phyloP scores from a whole-genome alignment of 148 eudicot genomes.

The Diospyros lotus region DNA sequence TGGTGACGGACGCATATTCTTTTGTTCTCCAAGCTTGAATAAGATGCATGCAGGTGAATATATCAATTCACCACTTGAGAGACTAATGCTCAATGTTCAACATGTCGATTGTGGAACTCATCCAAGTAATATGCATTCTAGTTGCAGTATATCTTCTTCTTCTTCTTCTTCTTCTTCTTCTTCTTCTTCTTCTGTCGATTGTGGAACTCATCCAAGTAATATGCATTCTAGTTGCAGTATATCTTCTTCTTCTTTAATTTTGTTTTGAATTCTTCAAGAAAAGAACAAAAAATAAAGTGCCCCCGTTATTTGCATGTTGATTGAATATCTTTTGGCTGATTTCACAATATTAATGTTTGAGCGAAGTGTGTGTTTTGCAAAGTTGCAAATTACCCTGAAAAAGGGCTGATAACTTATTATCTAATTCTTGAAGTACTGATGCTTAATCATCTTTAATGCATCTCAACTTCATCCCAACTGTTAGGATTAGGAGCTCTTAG shows the following conservation, averaged over 20 bases:
- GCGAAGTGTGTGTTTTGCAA: too few relatives aligned
- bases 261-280: too few relatives aligned
- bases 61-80: neutral
- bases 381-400: too few relatives aligned
- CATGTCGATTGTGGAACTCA: neutral
- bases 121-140: neutral
- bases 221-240: neutral
- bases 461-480: too few relatives aligned
- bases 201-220: neutral
- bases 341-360: too few relatives aligned
- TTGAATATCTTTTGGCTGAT: neutral
- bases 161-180: neutral
- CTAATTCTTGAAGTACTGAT: too few relatives aligned
- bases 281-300: too few relatives aligned
- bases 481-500: too few relatives aligned
- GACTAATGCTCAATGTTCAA: conserved; percentile 6
- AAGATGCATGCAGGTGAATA: neutral
- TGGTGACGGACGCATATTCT: neutral
- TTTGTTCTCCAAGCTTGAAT: neutral
- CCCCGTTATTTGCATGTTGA: too few relatives aligned
- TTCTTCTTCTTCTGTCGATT: too few relatives aligned
- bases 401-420: too few relatives aligned
- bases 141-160: neutral
- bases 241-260: neutral
- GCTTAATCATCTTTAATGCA: too few relatives aligned